A percentile compares a stretch with the other conserved stretches of the same genome.
phyloP scores from a whole-genome alignment of 371 early-diverging fungal genomes.

The Dinochytrium kinnereticum region DNA sequence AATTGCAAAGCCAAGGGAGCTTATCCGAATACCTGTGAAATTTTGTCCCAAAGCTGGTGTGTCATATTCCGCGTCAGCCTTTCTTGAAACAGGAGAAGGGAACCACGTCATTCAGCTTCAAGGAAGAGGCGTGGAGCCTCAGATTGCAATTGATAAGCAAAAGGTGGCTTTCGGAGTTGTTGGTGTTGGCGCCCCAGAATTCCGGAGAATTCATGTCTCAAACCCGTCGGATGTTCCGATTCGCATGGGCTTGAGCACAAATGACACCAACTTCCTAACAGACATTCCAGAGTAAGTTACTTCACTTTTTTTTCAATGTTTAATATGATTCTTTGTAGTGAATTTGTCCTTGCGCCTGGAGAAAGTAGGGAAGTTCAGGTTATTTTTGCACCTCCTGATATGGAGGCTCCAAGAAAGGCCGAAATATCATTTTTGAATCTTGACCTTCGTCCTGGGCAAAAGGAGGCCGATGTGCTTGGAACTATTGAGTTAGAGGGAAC shows the following conservation, averaged over 20 bases:
- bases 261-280: constrained; percentile 36
- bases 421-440: constrained; percentile 42
- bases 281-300: constrained; percentile 27
- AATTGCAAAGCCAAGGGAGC: constrained; percentile 35
- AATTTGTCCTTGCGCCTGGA: constrained; percentile 35
- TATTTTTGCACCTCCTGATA: constrained; percentile 37
- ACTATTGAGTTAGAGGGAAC: constrained; percentile 39
- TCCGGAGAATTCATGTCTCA: constrained; percentile 37
- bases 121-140: constrained; percentile 47
- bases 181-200: constrained; percentile 54
- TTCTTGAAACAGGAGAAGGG: constrained; percentile 48
- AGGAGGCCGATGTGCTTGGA: constrained; percentile 36
- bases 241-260: constrained; percentile 34
- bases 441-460: constrained; percentile 38
- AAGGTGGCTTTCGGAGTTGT: constrained; percentile 53
- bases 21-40: constrained; percentile 32
- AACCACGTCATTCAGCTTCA: constrained; percentile 35
- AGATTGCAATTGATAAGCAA: constrained; percentile 30
- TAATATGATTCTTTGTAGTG: constrained; percentile 23
- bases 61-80: constrained; percentile 33
- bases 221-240: constrained; percentile 46
- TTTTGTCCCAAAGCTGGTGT: constrained; percentile 47
- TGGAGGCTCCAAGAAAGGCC: constrained; percentile 20
- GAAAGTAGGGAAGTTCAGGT: constrained; percentile 37
- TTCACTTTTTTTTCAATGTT: background rate